Evolutionary conservation across 768 basidiomycete genomes (phyloP).

Genomic region (Boletellus ananiceps): DNA sequence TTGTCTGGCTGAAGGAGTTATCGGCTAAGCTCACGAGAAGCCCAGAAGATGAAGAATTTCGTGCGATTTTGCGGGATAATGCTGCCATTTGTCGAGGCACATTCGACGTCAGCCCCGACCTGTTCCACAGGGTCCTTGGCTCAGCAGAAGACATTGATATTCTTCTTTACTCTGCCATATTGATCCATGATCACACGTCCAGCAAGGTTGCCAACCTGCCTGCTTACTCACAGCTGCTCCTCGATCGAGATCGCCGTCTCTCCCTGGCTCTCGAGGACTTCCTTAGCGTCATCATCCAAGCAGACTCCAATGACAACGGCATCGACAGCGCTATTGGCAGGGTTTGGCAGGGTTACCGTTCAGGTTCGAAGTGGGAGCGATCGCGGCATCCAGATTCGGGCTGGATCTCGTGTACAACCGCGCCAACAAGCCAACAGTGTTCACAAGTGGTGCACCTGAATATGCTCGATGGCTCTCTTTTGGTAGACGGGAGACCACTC

Average conservation of each 20-base stretch:
- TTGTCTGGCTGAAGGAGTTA: constrained; percentile 36
- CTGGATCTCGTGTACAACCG: constrained; percentile 20
- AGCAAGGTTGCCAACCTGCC: constrained; percentile 1
- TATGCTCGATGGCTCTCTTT: constrained; percentile 17
- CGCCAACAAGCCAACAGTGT: background rate
- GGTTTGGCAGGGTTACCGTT: constrained; percentile 26
- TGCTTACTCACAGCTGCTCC: constrained; percentile 10
- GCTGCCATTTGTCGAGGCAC: constrained; percentile 37
- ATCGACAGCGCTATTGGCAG: constrained; percentile 14
- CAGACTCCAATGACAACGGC: background rate
- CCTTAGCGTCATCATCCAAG: constrained; percentile 1
- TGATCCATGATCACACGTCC: constrained; percentile 25
- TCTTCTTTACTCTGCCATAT: constrained; percentile 22
- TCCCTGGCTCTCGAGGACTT: constrained; percentile 19
- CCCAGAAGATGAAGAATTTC: constrained; percentile 10
- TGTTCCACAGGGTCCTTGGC: constrained; percentile 11
- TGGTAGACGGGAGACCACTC: constrained; percentile 22
- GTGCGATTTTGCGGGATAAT: constrained; percentile 29
- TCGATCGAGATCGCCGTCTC: constrained; percentile 29
- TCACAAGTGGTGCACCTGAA: constrained; percentile 15
- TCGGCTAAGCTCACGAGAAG: constrained; percentile 15
- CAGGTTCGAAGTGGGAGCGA: constrained; percentile 13
- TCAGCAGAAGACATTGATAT: constrained; percentile 19
- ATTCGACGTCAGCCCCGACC: constrained; percentile 19
- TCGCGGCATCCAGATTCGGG: background rate